Base-by-base conservation (phyloP, 2,329 filamentous ascomycete genomes). In the Fusarium austroafricanum region DNA sequence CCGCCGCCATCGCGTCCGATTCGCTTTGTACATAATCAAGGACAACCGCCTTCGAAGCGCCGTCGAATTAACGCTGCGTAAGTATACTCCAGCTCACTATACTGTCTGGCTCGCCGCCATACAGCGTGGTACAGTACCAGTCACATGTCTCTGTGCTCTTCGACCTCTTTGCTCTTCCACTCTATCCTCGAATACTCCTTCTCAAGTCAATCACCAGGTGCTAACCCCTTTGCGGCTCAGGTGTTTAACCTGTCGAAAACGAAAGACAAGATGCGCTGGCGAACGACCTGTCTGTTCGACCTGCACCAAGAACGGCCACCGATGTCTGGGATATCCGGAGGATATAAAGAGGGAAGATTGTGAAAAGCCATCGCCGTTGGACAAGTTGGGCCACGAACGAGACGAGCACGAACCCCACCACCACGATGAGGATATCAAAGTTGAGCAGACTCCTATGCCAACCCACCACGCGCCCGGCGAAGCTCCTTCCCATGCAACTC, bases 1-100 rank as follows among this genome's bases (percentile, higher is more conserved):
- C 75, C 83, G 59, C 78, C 81, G 44, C 84, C 81, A 43, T 65
- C 55, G 57, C 88, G 86, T 77, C 85, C 86, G 76, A 92, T 93
- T 71, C 90, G 92, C 72, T 95, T 94, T 77, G 92, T 95, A 72
- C 92, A 93, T 68, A 93, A 90, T 74, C 91, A 94, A 79, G 92
- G 92, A 65, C 90, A 92, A 69, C 92, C 92, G 47, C 91, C 92
- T 65, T 90, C 90, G 26, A 95, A 94, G 79, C 85, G 92, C 72
- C 86, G 92, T 75, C 86, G 92, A 73, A 92, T 95, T 75, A 93
- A 90, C 80, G 90, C 92, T 74, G 92, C 92, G 88, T 92, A 84
- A 79, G 89, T 85, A 20, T 60, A 56, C 57, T 53, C 44, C 31
- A 8, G 37, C n/a, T 23, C 9, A 18, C 28, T 42, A n/a, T 6